A percentile compares a stretch with the other conserved stretches of the same genome.
Evolutionary conservation across 1,284 basidiomycete species (phyloP).

Genomic region (Sporisorium graminicola): DNA sequence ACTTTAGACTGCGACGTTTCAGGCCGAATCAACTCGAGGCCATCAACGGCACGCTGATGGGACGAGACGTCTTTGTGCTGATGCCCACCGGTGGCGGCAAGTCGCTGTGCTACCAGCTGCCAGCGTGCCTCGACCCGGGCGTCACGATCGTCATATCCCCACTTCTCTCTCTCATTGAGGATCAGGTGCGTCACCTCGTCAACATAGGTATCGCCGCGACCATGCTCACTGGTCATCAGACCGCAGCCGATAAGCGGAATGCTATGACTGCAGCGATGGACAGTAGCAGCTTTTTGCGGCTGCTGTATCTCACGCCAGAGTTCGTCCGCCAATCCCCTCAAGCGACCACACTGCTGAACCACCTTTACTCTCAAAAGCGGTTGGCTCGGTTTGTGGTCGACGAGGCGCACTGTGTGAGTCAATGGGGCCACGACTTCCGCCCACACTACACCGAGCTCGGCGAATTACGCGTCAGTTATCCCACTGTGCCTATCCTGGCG

Average conservation of each 20-base stretch:
- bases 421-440: constrained; percentile 87
- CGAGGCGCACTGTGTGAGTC: constrained; percentile 90
- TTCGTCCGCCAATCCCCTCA: constrained; percentile 70
- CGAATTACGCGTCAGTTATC: constrained; percentile 79
- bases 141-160: constrained; percentile 93
- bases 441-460: constrained; percentile 74
- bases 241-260: constrained; percentile 70
- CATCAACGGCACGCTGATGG: constrained; percentile 83
- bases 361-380: constrained; percentile 75
- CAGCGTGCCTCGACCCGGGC: constrained; percentile 83
- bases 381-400: constrained; percentile 94
- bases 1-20: constrained; percentile 81
- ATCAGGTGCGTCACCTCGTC: constrained; percentile 84
- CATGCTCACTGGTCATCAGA: constrained; percentile 78
- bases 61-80: constrained; percentile 89
- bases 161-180: constrained; percentile 87
- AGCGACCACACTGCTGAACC: constrained; percentile 76
- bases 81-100: constrained; percentile 99
- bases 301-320: constrained; percentile 96
- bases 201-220: constrained; percentile 80
- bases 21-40: constrained; percentile 88
- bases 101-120: constrained; percentile 77
- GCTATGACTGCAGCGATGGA: constrained; percentile 72
- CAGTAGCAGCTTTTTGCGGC: constrained; percentile 71
- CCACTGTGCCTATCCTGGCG: constrained; percentile 89